Conservation (phyloP, 1,284 basidiomycete genomes). For the Tilletiopsis washingtonensis region DNA sequence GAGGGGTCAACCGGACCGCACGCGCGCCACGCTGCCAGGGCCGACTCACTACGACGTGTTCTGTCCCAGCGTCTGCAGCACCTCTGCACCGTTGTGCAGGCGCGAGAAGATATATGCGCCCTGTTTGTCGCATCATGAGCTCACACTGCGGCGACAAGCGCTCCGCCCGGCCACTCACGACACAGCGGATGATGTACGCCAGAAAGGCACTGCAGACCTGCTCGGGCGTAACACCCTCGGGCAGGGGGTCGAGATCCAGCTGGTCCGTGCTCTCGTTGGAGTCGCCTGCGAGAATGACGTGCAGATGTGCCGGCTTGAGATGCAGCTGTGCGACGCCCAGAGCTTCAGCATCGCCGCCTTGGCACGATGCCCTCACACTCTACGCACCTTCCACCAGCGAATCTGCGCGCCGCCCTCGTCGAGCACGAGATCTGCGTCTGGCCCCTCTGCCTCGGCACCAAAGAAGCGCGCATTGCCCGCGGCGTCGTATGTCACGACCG, state of each 20-base stretch:
- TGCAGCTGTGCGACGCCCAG: slow-evolving; percentile 1
- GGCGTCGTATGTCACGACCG: slow-evolving; percentile 10
- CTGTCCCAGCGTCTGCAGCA: slow-evolving; percentile 8
- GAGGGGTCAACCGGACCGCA: neutral
- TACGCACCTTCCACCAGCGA: slow-evolving; percentile 10
- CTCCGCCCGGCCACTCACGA: neutral
- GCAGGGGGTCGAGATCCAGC: slow-evolving; percentile 8
- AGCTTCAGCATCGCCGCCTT: no score
- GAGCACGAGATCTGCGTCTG: slow-evolving; percentile 7
- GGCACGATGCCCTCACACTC: no score
- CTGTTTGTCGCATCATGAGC: no score
- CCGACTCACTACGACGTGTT: slow-evolving; percentile 5
- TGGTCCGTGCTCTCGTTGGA: slow-evolving; percentile 2
- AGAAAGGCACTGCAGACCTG: slow-evolving; percentile 10
- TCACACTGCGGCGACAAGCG: no score
- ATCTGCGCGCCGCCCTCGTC: slow-evolving; percentile 9
- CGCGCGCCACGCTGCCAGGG: neutral
- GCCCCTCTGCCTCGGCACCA: slow-evolving; percentile 11
- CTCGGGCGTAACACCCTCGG: slow-evolving; percentile 8
- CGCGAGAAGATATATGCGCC: slow-evolving; percentile 11
- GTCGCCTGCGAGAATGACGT: slow-evolving; percentile 7
- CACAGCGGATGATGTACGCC: slow-evolving; percentile 11
- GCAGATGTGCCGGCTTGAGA: slow-evolving; percentile 8
- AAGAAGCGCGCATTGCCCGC: slow-evolving; percentile 7
- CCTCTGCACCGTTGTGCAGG: slow-evolving; percentile 6